These are phyloP conservation scores for Mycena vitilis DNA, from an alignment of 768 basidiomycete genomes.

Conservation along the genomic window DNA sequence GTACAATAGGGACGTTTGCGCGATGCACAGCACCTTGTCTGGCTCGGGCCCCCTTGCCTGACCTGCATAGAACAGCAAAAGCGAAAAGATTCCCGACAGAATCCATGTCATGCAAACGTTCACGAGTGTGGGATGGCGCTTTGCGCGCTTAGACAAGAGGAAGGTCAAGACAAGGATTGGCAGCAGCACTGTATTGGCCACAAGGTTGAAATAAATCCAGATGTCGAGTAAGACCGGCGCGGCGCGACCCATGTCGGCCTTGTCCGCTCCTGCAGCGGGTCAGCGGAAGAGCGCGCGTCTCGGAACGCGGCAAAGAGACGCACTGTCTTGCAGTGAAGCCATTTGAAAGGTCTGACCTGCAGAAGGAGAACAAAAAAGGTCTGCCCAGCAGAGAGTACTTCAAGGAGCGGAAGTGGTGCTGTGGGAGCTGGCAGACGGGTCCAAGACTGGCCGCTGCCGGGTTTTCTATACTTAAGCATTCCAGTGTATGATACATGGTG, in stretches of 20 bases:
- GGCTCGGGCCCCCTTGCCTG: slow-evolving; percentile 50
- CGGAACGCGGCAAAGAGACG: not conserved
- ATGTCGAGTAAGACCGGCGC: slow-evolving; percentile 46
- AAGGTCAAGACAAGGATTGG: slow-evolving; percentile 59
- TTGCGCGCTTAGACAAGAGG: slow-evolving; percentile 50
- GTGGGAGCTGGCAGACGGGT: not conserved
- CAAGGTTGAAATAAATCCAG: slow-evolving; percentile 59
- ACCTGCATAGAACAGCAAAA: slow-evolving; percentile 59
- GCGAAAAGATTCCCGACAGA: slow-evolving; percentile 54
- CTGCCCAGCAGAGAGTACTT: slow-evolving; percentile 39
- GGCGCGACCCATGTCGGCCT: slow-evolving; percentile 38
- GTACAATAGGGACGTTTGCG: slow-evolving; percentile 55
- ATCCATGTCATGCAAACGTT: slow-evolving; percentile 63
- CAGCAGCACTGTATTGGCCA: slow-evolving; percentile 58
- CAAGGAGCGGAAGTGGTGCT: not conserved
- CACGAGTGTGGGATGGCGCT: slow-evolving; percentile 56
- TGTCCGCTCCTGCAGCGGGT: slow-evolving; percentile 37
- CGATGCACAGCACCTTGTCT: slow-evolving; percentile 51
- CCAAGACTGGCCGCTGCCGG: not conserved
- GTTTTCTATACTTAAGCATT: not conserved
- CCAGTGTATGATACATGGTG: too few relatives aligned
- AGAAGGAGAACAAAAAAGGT: slow-evolving; percentile 32
- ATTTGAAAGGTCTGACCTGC: slow-evolving; percentile 39
- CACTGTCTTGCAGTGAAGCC: slow-evolving; percentile 24
- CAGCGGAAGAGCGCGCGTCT: not conserved